Base-by-base conservation (phyloP, 768 basidiomycete species). In the Collybia sp. region DNA sequence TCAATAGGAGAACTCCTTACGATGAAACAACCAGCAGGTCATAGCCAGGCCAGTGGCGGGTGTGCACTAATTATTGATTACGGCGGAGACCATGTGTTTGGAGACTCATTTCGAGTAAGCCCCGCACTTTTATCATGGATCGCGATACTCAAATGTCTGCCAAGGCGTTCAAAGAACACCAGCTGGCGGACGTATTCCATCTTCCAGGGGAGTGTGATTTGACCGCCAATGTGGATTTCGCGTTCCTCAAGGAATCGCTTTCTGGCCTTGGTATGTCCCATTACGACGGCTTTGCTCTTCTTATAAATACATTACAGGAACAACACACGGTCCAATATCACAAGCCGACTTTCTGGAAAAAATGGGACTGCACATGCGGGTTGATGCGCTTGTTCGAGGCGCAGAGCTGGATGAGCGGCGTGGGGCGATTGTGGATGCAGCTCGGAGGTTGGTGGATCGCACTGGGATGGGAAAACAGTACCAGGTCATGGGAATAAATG, bases 221-320 rank as follows among this genome's bases (percentile, higher is more conserved):
- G 40, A 99, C 96, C 0, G 84, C 88, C n/a, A 96, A 98, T 58
- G 95, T 99, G 40, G 94, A 99, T 66, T 98, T 98, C 65, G 79
- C 83, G 0, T 90, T 88, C 60, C 72, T 98, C 39, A 75, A 77
- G 58, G 92, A 96, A 66, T 83, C 89, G 0, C 70, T 93, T 51
- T 60, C 62, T 1, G 81, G 77, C 44, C 65, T 80, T 2, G 87
- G 90, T 88, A 48, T 19, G 77, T 61, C 12, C 30, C n/a, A 34
- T n/a, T 19, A 12, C 36, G 3, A 12, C 37, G 18, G 31, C 16
- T 30, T 30, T 16, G 6, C 10, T 35, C 37, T 19, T n/a, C 45
- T 41, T 31, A 16, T 41, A 25, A 19, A 18, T 49, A n/a, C 49
- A 76, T 71, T 66, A 43, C 44, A 74, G 73, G 72, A 3, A 54